Evolutionary conservation across 108 stramenopile genomes (phyloP).

Genomic region (Parietichytrium sp.): DNA sequence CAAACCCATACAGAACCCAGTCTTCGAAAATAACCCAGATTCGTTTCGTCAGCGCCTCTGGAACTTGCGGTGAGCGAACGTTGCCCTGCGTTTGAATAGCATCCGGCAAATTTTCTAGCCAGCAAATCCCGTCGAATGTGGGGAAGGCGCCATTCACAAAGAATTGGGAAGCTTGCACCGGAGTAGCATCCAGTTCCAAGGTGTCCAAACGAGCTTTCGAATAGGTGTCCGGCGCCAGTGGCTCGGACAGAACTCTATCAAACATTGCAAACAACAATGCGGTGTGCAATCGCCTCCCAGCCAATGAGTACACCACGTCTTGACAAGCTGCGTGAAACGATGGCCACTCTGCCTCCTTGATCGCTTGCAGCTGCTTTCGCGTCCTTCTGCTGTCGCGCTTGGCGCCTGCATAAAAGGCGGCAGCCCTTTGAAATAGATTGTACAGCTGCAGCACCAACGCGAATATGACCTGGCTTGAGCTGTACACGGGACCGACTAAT

Average conservation of each 20-base stretch:
- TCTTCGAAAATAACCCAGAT: not conserved
- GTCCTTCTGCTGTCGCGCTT: not conserved
- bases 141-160: not conserved
- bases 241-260: not conserved
- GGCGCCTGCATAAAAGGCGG: not conserved
- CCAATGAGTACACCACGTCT: not conserved
- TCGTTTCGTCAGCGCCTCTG: not conserved
- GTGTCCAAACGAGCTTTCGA: not conserved
- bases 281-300: not conserved
- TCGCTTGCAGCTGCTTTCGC: not conserved
- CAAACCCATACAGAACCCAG: conserved; percentile 15
- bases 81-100: no score
- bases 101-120: not conserved
- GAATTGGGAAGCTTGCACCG: not conserved
- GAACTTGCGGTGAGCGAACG: not conserved
- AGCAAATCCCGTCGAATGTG: not conserved
- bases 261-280: not conserved
- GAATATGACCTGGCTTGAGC: not conserved
- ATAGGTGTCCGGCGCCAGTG: not conserved
- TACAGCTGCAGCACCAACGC: not conserved
- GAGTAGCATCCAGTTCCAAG: not conserved
- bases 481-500: not conserved
- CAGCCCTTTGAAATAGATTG: not conserved
- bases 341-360: not conserved
- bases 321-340: not conserved